Evolutionary conservation across 768 basidiomycete species (phyloP).

Genomic region (Boletus rex-veris): DNA sequence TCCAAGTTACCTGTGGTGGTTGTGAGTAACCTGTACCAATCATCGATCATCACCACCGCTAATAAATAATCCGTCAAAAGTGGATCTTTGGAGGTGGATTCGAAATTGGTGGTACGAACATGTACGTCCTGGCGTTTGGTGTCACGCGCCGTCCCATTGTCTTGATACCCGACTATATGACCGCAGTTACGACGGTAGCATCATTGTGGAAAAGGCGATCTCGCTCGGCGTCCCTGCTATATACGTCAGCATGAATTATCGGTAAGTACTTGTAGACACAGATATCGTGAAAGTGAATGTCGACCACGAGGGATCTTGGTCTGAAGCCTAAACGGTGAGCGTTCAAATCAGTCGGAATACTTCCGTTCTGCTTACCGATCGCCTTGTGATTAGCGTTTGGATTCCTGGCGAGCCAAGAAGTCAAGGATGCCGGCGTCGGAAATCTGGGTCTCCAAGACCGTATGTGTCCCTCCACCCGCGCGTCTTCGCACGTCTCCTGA

Average conservation of each 20-base stretch:
- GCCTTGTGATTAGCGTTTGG: slow-evolving; percentile 28
- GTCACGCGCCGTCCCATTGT: no score
- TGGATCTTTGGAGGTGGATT: slow-evolving; percentile 39
- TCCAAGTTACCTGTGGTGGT: slow-evolving; percentile 53
- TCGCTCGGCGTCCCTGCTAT: slow-evolving; percentile 32
- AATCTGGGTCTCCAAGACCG: slow-evolving; percentile 53
- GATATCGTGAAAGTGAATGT: no score
- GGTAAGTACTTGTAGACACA: slow-evolving; percentile 23
- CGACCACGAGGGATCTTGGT: neutral
- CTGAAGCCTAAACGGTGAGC: slow-evolving; percentile 12
- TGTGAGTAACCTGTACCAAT: slow-evolving; percentile 31
- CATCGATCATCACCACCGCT: neutral
- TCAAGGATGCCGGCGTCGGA: slow-evolving; percentile 37
- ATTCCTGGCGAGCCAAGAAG: slow-evolving; percentile 40
- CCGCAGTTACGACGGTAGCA: slow-evolving; percentile 13
- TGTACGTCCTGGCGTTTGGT: neutral
- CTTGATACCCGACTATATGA: neutral
- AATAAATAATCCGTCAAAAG: slow-evolving; percentile 4
- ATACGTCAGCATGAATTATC: slow-evolving; percentile 41
- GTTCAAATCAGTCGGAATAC: no score
- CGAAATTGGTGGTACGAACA: slow-evolving; percentile 24
- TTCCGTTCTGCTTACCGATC: neutral
- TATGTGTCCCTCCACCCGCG: neutral
- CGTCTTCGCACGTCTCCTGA: neutral
- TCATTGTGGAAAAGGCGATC: slow-evolving; percentile 33